Evolutionary conservation across 176 grass and related monocot genomes (phyloP).

Genomic region (Bothriochloa decipiens): DNA sequence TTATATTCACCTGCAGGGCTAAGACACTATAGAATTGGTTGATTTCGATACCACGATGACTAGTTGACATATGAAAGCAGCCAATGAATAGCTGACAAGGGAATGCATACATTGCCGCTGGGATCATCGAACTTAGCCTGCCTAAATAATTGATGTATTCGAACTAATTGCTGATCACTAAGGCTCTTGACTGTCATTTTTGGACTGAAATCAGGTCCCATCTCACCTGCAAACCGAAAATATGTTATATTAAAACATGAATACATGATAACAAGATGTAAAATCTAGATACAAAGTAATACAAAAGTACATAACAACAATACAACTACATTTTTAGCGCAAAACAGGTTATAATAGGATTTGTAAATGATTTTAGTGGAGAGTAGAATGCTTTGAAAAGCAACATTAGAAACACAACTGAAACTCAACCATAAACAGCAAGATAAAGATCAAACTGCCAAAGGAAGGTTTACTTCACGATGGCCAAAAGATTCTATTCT

Average conservation of each 20-base stretch:
- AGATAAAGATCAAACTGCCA: conserved; percentile 3
- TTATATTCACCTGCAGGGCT: conserved; percentile 99
- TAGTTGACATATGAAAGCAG: conserved; percentile 39
- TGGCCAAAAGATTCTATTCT: conserved; percentile 27
- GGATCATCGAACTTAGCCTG: conserved; percentile 99
- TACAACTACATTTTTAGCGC: conserved; percentile 19
- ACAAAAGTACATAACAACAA: background rate
- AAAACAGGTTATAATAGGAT: conserved; percentile 22
- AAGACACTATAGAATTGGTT: conserved; percentile 79
- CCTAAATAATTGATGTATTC: conserved; percentile 94
- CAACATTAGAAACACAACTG: conserved; percentile 1
- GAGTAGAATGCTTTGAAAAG: conserved; percentile 17
- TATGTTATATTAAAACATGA: conserved; percentile 11
- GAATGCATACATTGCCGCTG: conserved; percentile 73
- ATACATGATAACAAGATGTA: conserved; percentile 32
- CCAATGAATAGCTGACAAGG: conserved; percentile 18
- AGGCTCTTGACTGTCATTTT: conserved; percentile 81
- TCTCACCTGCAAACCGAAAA: conserved; percentile 67
- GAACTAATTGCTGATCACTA: conserved; percentile 82
- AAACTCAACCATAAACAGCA: conserved; percentile 36
- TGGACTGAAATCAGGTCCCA: conserved; percentile 87
- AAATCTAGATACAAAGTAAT: background rate
- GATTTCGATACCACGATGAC: conserved; percentile 34
- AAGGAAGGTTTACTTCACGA: background rate
- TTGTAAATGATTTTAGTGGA: conserved; percentile 13